Conservation (phyloP, 2,329 filamentous ascomycete genomes). For the Ophiostoma sp. region DNA sequence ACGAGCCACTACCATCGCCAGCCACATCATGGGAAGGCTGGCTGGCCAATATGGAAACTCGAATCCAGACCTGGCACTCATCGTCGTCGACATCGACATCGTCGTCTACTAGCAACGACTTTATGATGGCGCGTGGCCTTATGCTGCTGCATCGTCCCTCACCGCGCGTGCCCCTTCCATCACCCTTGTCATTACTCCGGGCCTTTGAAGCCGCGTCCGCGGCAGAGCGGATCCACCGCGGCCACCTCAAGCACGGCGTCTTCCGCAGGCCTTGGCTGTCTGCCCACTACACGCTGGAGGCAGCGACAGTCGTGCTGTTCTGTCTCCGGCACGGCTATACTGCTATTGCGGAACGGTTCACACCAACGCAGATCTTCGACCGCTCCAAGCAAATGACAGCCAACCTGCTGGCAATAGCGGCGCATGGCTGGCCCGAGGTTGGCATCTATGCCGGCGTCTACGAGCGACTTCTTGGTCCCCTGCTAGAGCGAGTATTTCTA, state of each 20-base stretch:
- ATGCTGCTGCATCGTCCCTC: constrained; percentile 25
- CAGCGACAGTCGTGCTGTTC: constrained; percentile 30
- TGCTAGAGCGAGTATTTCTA: constrained; percentile 32
- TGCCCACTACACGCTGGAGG: constrained; percentile 25
- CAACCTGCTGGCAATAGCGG: constrained; percentile 32
- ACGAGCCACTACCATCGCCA: constrained; percentile 20
- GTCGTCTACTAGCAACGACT: constrained; percentile 16
- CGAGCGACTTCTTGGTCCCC: constrained; percentile 30
- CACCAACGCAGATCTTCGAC: constrained; percentile 31
- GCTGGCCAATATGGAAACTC: constrained; percentile 23
- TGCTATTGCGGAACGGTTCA: constrained; percentile 31
- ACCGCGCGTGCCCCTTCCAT: constrained; percentile 22
- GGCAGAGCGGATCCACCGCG: constrained; percentile 24
- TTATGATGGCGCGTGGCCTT: constrained; percentile 18
- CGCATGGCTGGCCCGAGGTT: constrained; percentile 33
- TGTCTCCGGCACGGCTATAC: constrained; percentile 32
- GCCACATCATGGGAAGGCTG: constrained; percentile 24
- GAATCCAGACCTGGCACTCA: constrained; percentile 20
- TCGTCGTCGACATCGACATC: neutral
- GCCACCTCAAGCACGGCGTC: constrained; percentile 21
- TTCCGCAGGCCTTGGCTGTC: constrained; percentile 26
- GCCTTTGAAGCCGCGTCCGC: constrained; percentile 25
- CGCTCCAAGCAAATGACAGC: constrained; percentile 33
- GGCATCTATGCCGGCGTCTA: constrained; percentile 29
- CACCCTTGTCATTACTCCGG: constrained; percentile 18